Conservation (phyloP, 2,329 filamentous ascomycete species). For the Elsinoe fawcettii region DNA sequence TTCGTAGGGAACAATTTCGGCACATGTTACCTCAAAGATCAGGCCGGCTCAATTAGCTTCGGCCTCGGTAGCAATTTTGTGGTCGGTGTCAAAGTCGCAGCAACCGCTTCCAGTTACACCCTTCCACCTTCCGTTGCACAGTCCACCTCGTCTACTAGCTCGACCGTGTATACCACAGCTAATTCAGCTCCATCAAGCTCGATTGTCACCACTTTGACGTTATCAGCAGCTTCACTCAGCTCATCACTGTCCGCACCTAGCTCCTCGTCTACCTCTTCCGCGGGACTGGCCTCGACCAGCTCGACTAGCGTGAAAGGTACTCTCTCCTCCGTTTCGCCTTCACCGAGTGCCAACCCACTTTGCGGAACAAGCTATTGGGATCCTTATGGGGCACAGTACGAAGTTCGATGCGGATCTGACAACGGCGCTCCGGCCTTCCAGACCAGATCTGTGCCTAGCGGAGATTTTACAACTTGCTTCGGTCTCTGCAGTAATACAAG, state of each 20-base stretch:
- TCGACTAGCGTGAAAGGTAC: not conserved
- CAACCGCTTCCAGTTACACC: conserved; percentile 12
- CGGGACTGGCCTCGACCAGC: too few species aligned
- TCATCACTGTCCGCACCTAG: not conserved
- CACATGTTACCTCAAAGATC: conserved; percentile 18
- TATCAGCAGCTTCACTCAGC: not conserved
- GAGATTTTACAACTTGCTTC: conserved; percentile 20
- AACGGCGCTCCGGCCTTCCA: conserved; percentile 11
- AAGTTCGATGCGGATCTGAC: conserved; percentile 3
- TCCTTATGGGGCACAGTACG: conserved; percentile 11
- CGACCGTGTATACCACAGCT: conserved; percentile 14
- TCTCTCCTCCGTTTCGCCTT: not conserved
- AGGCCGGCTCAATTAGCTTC: not conserved
- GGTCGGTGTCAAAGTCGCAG: conserved; percentile 13
- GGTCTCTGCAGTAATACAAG: conserved; percentile 17
- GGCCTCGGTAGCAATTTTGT: conserved; percentile 15
- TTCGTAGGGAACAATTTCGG: conserved; percentile 17
- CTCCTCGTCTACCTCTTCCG: not conserved
- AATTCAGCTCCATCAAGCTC: conserved; percentile 15
- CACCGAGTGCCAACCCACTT: not conserved
- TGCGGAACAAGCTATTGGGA: conserved; percentile 11
- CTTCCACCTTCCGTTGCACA: conserved; percentile 13
- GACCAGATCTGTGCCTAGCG: not conserved
- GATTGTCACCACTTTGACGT: conserved; percentile 8
- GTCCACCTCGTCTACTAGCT: conserved; percentile 12